Base-by-base conservation (phyloP, 2,329 filamentous ascomycete species). In the Pestalotiopsis fici region DNA sequence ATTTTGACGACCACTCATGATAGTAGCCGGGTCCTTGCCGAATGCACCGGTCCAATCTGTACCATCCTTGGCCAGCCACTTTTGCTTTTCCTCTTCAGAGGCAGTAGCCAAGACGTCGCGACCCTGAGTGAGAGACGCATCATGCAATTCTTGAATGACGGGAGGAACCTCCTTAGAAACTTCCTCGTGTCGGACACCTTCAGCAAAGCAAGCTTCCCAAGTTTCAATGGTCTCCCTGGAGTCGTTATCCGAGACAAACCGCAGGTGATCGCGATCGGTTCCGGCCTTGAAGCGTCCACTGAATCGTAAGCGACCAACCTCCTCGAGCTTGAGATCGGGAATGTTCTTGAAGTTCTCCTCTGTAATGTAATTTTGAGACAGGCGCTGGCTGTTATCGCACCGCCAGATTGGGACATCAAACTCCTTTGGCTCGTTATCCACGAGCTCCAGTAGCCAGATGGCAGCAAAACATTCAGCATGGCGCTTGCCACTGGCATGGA, bases 361-460 rank as follows among this genome's bases (percentile, higher is more conserved):
- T 0, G 93, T 97, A 74, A 98, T 92, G 78, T 95, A 98, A 77
- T 97, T 98, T 76, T 98, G 95, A 0, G 92, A 93, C 12, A 98
- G 83, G 4, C 95, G 89, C 69, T 88, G 83, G 0, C 90, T 85
- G 67, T 93, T 92, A 72, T 92, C 86, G 27, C 94, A 97, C 63
- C 87, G 90, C 92, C 94, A 98, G 67, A 99, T 91, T 0, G 95
- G 96, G n/a, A 98, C 85, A 71, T 96, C 92, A 73, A 98, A 91
- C 15, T 91, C 87, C 1, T 85, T 86, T 64, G 92, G 89, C 70
- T 96, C 91, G 67, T 93, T 92, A 75, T 98, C 96, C 12, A 91
- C 85, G 9, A 98, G 84, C 67, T 96, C 92, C 71, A 94, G 89
- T 3, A 98, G 85, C 96, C 95, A 98, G 31, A 98, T 81, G 0